Conservation (phyloP, 306 rosid species). For the Trifolium dubium region DNA sequence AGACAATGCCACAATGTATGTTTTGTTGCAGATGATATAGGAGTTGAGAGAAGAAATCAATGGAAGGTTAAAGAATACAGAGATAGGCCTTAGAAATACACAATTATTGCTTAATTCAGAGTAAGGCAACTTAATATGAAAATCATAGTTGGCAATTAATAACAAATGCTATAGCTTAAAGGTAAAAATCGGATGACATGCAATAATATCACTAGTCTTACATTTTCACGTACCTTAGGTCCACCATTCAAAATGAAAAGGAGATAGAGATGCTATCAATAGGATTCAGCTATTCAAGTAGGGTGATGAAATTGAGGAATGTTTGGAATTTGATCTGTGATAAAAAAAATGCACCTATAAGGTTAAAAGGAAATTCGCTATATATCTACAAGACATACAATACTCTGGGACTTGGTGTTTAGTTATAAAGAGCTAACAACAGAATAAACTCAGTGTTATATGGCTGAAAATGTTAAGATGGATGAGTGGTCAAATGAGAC, state of each 20-base stretch:
- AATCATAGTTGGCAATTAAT: neutral
- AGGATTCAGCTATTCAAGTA: neutral
- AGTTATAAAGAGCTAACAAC: neutral
- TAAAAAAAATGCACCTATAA: neutral
- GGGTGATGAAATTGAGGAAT: neutral
- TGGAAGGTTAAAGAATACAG: neutral
- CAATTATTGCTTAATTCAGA: neutral
- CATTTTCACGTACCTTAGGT: neutral
- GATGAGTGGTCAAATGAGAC: neutral
- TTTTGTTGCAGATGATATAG: neutral
- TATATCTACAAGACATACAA: neutral
- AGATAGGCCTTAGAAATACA: neutral
- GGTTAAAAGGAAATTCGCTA: neutral
- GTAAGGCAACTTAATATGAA: neutral
- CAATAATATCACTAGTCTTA: neutral
- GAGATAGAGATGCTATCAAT: neutral
- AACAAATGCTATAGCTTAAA: neutral
- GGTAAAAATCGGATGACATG: neutral
- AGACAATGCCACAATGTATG: neutral
- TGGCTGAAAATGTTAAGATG: slow-evolving; percentile 1
- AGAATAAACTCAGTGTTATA: neutral
- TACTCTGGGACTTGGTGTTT: neutral
- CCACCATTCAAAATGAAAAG: neutral
- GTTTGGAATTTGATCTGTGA: neutral
- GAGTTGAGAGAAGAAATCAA: neutral